Evolutionary conservation across 495 filamentous ascomycete species (phyloP).

Genomic region (Xylaria palmicola): DNA sequence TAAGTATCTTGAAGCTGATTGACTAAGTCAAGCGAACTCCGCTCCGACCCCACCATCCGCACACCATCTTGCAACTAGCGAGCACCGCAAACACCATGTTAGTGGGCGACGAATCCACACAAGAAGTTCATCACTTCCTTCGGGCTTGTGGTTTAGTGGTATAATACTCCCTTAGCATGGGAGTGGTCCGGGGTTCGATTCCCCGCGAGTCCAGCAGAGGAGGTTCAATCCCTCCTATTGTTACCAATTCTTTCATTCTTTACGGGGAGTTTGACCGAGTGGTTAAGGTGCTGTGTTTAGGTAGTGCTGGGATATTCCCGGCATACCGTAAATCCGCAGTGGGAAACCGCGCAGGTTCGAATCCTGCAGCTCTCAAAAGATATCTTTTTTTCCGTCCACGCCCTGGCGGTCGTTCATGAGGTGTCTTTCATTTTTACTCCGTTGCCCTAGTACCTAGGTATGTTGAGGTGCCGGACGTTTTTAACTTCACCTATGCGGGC

Average conservation of each 20-base stretch:
- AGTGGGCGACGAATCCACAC: background rate
- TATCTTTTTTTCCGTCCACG: conserved; percentile 4
- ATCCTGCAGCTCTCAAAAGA: conserved; percentile 17
- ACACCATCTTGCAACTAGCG: background rate
- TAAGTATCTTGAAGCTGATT: too few relatives aligned
- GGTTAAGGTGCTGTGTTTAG: conserved; percentile 20
- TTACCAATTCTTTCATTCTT: conserved; percentile 7
- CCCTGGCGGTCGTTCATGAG: background rate
- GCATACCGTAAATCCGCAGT: conserved; percentile 15
- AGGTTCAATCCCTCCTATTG: conserved; percentile 16
- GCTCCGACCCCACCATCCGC: too few relatives aligned
- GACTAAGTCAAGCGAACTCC: too few relatives aligned
- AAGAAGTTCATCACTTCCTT: background rate
- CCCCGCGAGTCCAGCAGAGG: conserved; percentile 39
- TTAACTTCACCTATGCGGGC: too few relatives aligned
- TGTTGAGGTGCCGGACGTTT: too few relatives aligned
- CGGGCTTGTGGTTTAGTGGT: conserved; percentile 22
- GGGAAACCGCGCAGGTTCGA: conserved; percentile 22
- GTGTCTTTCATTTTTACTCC: too few relatives aligned
- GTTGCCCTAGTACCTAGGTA: too few relatives aligned
- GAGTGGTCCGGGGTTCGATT: conserved; percentile 56
- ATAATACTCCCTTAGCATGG: conserved; percentile 43
- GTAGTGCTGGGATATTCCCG: background rate
- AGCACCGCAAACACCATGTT: background rate
- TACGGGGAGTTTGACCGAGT: conserved; percentile 17